These are phyloP conservation scores for Mortierella sp. DNA, from an alignment of 371 early-diverging fungal species.

Conservation along the genomic window DNA sequence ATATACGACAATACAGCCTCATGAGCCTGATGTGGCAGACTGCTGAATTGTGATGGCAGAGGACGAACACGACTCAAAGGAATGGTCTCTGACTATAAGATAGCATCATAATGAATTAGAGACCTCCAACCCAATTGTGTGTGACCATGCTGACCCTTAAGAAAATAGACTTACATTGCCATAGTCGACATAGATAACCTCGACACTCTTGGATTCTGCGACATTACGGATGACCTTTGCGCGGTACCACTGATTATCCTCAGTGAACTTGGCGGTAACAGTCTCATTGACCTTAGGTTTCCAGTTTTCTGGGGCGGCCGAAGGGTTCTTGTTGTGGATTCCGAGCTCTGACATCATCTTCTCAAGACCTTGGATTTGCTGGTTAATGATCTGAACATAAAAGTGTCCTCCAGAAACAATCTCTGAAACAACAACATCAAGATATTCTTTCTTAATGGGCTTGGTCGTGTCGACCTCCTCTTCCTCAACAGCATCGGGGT, in stretches of 20 bases:
- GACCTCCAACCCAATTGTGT: no score
- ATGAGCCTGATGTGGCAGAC: slow-evolving; percentile 82
- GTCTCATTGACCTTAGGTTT: slow-evolving; percentile 81
- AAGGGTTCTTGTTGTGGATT: slow-evolving; percentile 65
- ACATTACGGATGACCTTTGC: slow-evolving; percentile 83
- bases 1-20: slow-evolving; percentile 90
- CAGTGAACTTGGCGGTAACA: slow-evolving; percentile 88
- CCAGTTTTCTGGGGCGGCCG: slow-evolving; percentile 58
- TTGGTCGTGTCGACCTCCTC: slow-evolving; percentile 53
- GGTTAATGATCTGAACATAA: slow-evolving; percentile 84
- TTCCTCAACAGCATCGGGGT: slow-evolving; percentile 57
- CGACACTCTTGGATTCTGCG: slow-evolving; percentile 71
- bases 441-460: slow-evolving; percentile 75
- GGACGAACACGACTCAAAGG: slow-evolving; percentile 71
- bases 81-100: slow-evolving; percentile 69
- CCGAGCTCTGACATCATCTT: slow-evolving; percentile 86
- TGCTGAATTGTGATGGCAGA: slow-evolving; percentile 72
- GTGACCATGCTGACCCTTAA: no score
- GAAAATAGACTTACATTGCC: slow-evolving; percentile 77
- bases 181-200: slow-evolving; percentile 91
- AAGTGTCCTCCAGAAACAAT: slow-evolving; percentile 77
- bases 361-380: slow-evolving; percentile 81
- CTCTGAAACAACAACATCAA: slow-evolving; percentile 89
- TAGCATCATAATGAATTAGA: neutral
- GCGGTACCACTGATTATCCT: slow-evolving; percentile 92